These are phyloP conservation scores for Lentinula guzmanii DNA, from an alignment of 768 basidiomycete species.

Conservation along the genomic window DNA sequence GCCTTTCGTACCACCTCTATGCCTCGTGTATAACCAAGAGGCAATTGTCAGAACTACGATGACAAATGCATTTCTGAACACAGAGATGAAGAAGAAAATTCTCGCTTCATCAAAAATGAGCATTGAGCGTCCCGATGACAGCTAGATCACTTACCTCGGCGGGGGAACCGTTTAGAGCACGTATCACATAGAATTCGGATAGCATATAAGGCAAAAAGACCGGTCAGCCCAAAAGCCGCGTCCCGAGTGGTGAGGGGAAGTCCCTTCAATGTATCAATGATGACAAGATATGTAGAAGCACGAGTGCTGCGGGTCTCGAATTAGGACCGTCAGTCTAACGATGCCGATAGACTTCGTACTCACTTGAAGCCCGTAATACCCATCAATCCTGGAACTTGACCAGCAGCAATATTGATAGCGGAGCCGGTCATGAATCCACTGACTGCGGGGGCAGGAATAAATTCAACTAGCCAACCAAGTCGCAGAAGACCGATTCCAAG, in stretches of 20 bases:
- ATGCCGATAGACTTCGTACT: slow-evolving; percentile 18
- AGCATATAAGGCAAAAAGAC: slow-evolving; percentile 61
- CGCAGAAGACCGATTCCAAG: slow-evolving; percentile 85
- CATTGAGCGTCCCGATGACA: not conserved
- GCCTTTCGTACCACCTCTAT: slow-evolving; percentile 49
- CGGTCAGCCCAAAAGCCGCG: slow-evolving; percentile 85
- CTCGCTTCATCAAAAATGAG: slow-evolving; percentile 38
- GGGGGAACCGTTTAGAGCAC: slow-evolving; percentile 54
- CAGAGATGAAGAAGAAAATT: slow-evolving; percentile 70
- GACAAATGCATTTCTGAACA: slow-evolving; percentile 82
- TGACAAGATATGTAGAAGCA: slow-evolving; percentile 76
- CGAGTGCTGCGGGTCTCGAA: slow-evolving; percentile 54
- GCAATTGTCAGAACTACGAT: slow-evolving; percentile 82
- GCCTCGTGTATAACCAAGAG: slow-evolving; percentile 77
- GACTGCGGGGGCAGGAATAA: slow-evolving; percentile 83
- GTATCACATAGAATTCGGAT: slow-evolving; percentile 55
- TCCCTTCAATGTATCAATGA: slow-evolving; percentile 90
- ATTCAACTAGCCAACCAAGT: slow-evolving; percentile 92
- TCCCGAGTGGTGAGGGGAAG: slow-evolving; percentile 67
- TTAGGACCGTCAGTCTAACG: slow-evolving; percentile 6
- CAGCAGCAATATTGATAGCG: slow-evolving; percentile 85
- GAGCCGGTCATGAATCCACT: slow-evolving; percentile 96
- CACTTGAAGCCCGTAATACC: slow-evolving; percentile 83
- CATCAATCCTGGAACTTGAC: slow-evolving; percentile 87
- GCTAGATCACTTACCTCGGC: slow-evolving; percentile 35